Base-by-base conservation (phyloP, 2,329 filamentous ascomycete species). In the Macrophomina tecta region DNA sequence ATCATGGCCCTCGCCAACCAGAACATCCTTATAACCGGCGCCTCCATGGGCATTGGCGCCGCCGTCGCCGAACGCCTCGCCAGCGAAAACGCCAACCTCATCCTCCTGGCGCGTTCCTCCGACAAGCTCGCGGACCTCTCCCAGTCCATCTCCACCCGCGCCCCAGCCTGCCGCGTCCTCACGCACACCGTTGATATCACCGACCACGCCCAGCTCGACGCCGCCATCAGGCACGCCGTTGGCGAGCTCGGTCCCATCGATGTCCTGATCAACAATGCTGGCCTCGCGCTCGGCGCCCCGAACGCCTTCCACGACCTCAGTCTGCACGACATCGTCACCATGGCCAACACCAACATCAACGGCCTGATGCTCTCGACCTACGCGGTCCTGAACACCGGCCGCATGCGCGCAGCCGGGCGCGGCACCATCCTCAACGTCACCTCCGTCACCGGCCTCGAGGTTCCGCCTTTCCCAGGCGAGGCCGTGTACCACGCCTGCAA, bases 361-460 rank as follows among this genome's bases (percentile, higher is more conserved):
- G 83, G 83, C 2, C 75, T 78, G 69, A 83, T 85, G 80, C 82
- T 78, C 56, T 77, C 77, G 0, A 80, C 82, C 0, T 79, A 84
- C 67, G 76, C 79, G 0, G 81, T 81, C 0, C 76, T 84, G 2
- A 84, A 84, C 55, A 72, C 74, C 4, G 53, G 53, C 34, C 76
- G 74, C 32, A 83, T 83, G 77, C 76, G 80, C 67, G 68, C 72
- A 9, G 72, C 75, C 0, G 78, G 79, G 34, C 66, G 69, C 11
- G 82, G 82, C 1, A 84, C 80, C 2, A 84, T 85, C 34, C 69
- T 85, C 0, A 85, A 85, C 68, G 72, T 85, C 12, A 82, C 83
- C 0, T 83, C 80, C 0, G 77, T 79, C 0, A 85, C 83, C 0
- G 83, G 75, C 0, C 73, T 85, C 0, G 83, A 84, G 67, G 79